phyloP scores from a whole-genome alignment of 129 eudicot species.

The Pseudognaphalium luteoalbum region DNA sequence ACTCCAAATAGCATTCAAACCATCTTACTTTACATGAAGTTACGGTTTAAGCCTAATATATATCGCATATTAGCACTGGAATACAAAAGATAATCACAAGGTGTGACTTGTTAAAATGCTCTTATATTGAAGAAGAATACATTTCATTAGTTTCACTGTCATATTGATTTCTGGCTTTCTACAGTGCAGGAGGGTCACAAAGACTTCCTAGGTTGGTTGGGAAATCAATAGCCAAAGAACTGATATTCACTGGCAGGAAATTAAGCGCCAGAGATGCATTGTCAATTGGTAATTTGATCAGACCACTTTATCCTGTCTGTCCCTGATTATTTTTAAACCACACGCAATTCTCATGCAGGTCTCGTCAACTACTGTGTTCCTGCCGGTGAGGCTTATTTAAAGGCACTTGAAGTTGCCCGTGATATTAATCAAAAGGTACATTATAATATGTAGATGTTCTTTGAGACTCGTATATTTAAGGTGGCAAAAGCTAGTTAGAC shows the following conservation, averaged over 20 bases:
- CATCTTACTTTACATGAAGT: background rate
- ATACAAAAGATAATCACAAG: slow-evolving; percentile 4
- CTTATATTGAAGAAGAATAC: background rate
- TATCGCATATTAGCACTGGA: background rate
- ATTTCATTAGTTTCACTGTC: background rate
- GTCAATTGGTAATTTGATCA: slow-evolving; percentile 54
- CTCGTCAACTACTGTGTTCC: slow-evolving; percentile 82
- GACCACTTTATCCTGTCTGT: slow-evolving; percentile 5
- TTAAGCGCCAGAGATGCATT: slow-evolving; percentile 70
- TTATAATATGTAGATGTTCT: background rate
- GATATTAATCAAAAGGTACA: slow-evolving; percentile 79
- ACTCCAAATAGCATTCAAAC: slow-evolving; percentile 4
- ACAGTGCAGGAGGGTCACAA: slow-evolving; percentile 97
- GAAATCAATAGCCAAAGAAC: slow-evolving; percentile 88
- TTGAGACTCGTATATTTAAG: background rate
- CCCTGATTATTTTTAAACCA: background rate
- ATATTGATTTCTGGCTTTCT: slow-evolving; percentile 32
- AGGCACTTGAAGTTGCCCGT: slow-evolving; percentile 93
- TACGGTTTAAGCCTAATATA: slow-evolving; percentile 9
- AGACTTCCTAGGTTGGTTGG: slow-evolving; percentile 94
- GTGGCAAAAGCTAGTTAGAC: background rate
- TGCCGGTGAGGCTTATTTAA: slow-evolving; percentile 72
- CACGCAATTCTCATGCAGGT: slow-evolving; percentile 49
- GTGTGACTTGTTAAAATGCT: slow-evolving; percentile 12
- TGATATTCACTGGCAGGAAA: slow-evolving; percentile 88